These are phyloP conservation scores for Phytopythium chamaehyphon DNA, from an alignment of 352 stramenopile genomes.

Conservation along the genomic window DNA sequence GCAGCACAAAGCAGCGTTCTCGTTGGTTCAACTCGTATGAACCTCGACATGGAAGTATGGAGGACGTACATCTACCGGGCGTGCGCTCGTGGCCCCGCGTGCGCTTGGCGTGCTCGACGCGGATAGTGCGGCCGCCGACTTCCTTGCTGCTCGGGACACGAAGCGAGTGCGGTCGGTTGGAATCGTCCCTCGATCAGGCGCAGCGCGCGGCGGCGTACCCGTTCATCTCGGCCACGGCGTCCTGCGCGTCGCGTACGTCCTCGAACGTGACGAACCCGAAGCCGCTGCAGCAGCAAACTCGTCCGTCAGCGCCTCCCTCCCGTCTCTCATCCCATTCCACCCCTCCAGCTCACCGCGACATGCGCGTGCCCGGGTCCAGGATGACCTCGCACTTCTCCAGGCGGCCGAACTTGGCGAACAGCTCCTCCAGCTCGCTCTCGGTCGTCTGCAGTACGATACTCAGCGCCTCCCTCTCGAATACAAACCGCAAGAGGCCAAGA, in stretches of 20 bases:
- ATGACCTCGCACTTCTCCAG: conserved; percentile 81
- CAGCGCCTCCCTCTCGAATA: background rate
- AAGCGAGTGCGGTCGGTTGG: background rate
- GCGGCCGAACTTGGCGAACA: conserved; percentile 72
- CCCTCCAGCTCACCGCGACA: conserved; percentile 56
- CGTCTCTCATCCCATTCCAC: background rate
- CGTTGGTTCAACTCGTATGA: background rate
- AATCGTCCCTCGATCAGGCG: conserved; percentile 4
- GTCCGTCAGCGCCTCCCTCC: background rate
- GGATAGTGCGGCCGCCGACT: conserved; percentile 59
- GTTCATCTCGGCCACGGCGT: conserved; percentile 77
- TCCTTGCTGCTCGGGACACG: conserved; percentile 57
- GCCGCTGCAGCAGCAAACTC: conserved; percentile 22
- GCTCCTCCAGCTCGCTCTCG: conserved; percentile 57
- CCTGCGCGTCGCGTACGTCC: conserved; percentile 67
- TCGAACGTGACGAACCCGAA: conserved; percentile 81
- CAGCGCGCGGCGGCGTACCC: conserved; percentile 36
- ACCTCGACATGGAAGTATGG: background rate
- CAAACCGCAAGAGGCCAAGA: background rate
- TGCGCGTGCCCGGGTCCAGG: conserved; percentile 65
- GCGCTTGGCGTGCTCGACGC: conserved; percentile 80
- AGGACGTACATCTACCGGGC: conserved; percentile 70
- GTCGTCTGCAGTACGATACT: conserved; percentile 15
- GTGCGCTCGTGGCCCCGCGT: conserved; percentile 79
- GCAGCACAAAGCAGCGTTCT: background rate